These are phyloP conservation scores for Auricularia sp. DNA, from an alignment of 768 basidiomycete genomes.

Conservation along the genomic window DNA sequence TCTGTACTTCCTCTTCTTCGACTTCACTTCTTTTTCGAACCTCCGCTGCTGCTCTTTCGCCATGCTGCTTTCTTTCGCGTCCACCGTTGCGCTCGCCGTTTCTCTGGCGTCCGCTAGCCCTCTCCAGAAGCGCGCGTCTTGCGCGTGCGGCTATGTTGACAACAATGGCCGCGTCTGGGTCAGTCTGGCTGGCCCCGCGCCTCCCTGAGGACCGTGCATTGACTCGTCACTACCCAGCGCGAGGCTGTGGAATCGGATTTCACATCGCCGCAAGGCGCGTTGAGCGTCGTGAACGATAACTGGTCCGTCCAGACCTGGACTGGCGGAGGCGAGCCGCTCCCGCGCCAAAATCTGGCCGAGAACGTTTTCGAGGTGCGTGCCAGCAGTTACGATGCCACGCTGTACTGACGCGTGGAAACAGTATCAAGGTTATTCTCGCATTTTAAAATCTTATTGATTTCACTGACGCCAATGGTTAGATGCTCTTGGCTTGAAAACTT, in stretches of 20 bases:
- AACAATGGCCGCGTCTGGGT: constrained; percentile 8
- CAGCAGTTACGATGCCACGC: not conserved
- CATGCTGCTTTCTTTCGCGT: not conserved
- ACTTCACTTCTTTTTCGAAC: too few relatives aligned
- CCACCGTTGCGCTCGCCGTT: not conserved
- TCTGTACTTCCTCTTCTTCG: too few relatives aligned
- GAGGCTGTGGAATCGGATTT: constrained; percentile 9
- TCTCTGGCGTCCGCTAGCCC: not conserved
- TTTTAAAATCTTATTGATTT: not conserved
- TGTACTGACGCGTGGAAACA: not conserved
- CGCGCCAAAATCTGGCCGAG: not conserved
- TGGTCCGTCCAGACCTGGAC: constrained; percentile 2
- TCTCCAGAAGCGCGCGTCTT: not conserved
- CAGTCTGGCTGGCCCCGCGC: not conserved
- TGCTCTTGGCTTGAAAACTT: constrained; percentile 8
- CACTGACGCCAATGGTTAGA: constrained; percentile 1
- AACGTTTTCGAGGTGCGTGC: not conserved
- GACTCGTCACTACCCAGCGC: constrained; percentile 5
- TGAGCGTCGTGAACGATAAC: constrained; percentile 3
- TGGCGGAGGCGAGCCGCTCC: not conserved
- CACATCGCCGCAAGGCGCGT: constrained; percentile 5
- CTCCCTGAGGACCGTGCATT: not conserved
- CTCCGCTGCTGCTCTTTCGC: not conserved
- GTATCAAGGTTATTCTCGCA: not conserved
- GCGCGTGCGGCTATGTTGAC: constrained; percentile 10